Conservation (phyloP, 257 asterid genomes). For the Fraxinus quadrangulata region DNA sequence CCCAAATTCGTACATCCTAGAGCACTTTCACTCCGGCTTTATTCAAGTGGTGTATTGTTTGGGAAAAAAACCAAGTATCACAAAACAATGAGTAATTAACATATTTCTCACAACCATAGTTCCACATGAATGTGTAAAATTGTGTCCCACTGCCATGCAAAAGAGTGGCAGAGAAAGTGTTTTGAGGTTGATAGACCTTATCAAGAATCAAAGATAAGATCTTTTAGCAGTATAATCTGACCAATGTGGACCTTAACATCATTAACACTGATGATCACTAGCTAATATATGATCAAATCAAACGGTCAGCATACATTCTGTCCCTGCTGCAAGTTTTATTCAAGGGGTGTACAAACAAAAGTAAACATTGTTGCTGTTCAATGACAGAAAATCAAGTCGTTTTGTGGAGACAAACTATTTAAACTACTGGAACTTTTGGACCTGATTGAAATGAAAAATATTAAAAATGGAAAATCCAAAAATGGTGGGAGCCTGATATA, state of each 20-base stretch:
- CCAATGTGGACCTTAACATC: slow-evolving; percentile 32
- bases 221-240: slow-evolving; percentile 30
- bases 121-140: neutral
- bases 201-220: slow-evolving; percentile 51
- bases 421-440: slow-evolving; percentile 23
- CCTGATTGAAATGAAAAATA: slow-evolving; percentile 12
- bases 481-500: slow-evolving; percentile 22
- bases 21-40: neutral
- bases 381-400: slow-evolving; percentile 35
- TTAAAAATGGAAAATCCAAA: slow-evolving; percentile 25
- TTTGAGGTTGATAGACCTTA: slow-evolving; percentile 33
- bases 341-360: slow-evolving; percentile 8
- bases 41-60: neutral
- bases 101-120: too few species aligned
- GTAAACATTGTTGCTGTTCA: slow-evolving; percentile 33
- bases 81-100: too few species aligned
- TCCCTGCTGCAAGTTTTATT: slow-evolving; percentile 35
- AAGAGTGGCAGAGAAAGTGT: slow-evolving; percentile 37
- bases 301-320: slow-evolving; percentile 26
- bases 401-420: slow-evolving; percentile 35
- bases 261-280: slow-evolving; percentile 17
- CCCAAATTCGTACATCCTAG: neutral
- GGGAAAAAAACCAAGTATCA: too few species aligned
- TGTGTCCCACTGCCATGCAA: slow-evolving; percentile 41
- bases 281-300: slow-evolving; percentile 32